These are phyloP conservation scores for Phytophthora cajani DNA, from an alignment of 352 stramenopile species.

Conservation along the genomic window DNA sequence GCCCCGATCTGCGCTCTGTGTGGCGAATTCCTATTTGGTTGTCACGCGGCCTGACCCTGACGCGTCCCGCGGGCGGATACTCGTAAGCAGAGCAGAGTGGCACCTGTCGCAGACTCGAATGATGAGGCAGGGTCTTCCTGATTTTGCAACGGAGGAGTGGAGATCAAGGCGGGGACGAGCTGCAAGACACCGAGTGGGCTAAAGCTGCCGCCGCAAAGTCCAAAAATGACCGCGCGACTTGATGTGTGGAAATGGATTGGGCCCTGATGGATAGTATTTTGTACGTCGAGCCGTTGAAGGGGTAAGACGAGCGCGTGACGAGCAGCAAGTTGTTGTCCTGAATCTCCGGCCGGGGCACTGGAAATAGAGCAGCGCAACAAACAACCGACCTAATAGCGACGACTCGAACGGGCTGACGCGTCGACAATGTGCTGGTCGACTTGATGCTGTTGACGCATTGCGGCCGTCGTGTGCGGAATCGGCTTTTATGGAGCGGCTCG, in stretches of 20 bases:
- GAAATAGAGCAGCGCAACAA: too few species aligned
- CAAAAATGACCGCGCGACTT: constrained; percentile 19
- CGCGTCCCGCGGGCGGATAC: constrained; percentile 1
- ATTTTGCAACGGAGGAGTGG: constrained; percentile 34
- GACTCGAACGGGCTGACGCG: too few species aligned
- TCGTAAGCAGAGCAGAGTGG: constrained; percentile 9
- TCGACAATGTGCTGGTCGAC: too few species aligned
- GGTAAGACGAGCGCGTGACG: constrained; percentile 12
- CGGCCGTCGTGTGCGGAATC: too few species aligned
- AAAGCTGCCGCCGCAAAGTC: constrained; percentile 3
- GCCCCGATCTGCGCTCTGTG: constrained; percentile 1
- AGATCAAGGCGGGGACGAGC: not conserved
- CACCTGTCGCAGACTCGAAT: constrained; percentile 29
- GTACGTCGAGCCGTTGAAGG: not conserved
- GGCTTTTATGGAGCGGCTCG: too few species aligned
- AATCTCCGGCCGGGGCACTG: too few species aligned
- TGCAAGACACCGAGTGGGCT: not conserved
- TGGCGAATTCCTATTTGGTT: constrained; percentile 16
- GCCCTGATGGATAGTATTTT: constrained; percentile 18
- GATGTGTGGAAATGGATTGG: not conserved
- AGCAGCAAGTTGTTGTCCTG: not conserved
- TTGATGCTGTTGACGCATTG: too few species aligned
- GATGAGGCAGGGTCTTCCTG: constrained; percentile 1
- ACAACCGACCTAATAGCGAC: too few species aligned
- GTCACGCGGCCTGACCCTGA: not conserved